Base-by-base conservation (phyloP, 345 rosid species). In the Acer campestre region DNA sequence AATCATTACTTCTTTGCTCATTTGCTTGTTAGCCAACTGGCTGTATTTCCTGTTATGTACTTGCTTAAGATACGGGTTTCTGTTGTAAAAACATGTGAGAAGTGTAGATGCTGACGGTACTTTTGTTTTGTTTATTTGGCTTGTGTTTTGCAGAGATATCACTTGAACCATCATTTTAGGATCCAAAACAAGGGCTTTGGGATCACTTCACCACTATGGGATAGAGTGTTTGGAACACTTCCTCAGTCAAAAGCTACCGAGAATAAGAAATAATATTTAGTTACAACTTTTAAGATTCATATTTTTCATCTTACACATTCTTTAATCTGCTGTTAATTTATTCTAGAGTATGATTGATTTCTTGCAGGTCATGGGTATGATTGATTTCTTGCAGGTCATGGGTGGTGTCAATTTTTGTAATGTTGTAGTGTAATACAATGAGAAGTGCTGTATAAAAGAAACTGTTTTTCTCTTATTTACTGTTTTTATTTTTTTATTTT, bases 131-230 rank as follows among this genome's bases (percentile, higher is more conserved):
- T n/a, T 10, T 70, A 10, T 56, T 7, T 78, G 46, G 29, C 9
- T 49, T 66, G 31, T 69, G 38, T 55, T 75, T 42, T 84, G 87
- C 92, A 94, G 99, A 96, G 89, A 79, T 94, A 94, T 82, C 98
- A 96, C 88, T 74, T 96, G 81, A 96, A 94, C 73, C 99, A 96
- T 86, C 99, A 96, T 89, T 94, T 92, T 78, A 87, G 97, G 85
- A 71, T 90, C 51, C 99, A 96, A 80, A 82, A 88, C 73, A 90
- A 86, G 82, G 97, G 99, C 3, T 96, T 91, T 70, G 98, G 99
- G 73, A 92, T 94, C 79, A 94, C 99, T 68, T 94, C 99, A 2
- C n/a, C 93, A 0, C 70, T 96, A 6, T 96, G 98, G 99, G 99
- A 94, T 86, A 80, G 70, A 76, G 91, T 92, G 70, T 94, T 96